Evolutionary conservation across 2,329 filamentous ascomycete genomes (phyloP).

Genomic region (Fonsecaea monophora): DNA sequence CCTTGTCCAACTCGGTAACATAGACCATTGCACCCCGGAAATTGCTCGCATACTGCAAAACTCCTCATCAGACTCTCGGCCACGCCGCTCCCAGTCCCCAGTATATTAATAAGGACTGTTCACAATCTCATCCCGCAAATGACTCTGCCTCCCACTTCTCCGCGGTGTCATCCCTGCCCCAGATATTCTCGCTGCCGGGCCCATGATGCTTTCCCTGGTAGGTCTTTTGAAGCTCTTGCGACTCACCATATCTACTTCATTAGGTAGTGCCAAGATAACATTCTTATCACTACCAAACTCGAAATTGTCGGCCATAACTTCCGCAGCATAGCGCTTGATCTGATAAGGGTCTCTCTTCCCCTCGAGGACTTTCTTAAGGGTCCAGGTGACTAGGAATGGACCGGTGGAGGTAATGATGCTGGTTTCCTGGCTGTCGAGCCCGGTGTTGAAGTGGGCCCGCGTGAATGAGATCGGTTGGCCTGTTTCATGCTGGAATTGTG

Average conservation of each 20-base stretch:
- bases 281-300: constrained; percentile 97
- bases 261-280: constrained; percentile 93
- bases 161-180: constrained; percentile 50
- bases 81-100: constrained; percentile 4
- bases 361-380: constrained; percentile 82
- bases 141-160: constrained; percentile 57
- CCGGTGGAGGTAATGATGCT: constrained; percentile 97
- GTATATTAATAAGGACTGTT: constrained; percentile 66
- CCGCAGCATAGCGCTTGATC: constrained; percentile 94
- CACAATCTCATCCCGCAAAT: constrained; percentile 79
- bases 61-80: not conserved
- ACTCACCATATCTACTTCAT: constrained; percentile 97
- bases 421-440: constrained; percentile 79
- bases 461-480: constrained; percentile 86
- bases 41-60: not conserved
- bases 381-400: constrained; percentile 97
- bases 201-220: constrained; percentile 89
- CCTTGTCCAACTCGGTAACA: not conserved
- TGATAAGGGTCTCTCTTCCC: constrained; percentile 87
- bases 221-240: constrained; percentile 84
- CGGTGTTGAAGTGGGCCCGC: constrained; percentile 90
- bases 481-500: constrained; percentile 97
- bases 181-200: constrained; percentile 57
- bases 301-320: constrained; percentile 98
- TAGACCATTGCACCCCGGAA: not conserved